Evolutionary conservation across 805 yeast genomes (phyloP).

Genomic region (Candida ipomoeae): DNA sequence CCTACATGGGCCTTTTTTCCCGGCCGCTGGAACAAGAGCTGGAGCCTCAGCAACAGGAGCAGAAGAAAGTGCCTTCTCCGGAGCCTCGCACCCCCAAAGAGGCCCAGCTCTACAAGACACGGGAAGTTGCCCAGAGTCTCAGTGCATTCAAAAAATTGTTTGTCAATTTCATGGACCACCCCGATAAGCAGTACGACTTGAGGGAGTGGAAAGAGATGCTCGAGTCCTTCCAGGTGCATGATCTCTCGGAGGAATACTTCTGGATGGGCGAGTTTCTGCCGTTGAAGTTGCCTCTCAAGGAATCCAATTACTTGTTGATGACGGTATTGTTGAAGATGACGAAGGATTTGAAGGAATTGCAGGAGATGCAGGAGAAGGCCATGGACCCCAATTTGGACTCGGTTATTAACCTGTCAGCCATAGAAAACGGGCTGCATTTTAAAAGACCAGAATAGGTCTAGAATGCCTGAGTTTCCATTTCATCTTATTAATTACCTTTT

Average conservation of each 20-base stretch:
- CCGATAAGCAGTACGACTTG: constrained; percentile 41
- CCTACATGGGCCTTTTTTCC: constrained; percentile 5
- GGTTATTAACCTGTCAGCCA: background rate
- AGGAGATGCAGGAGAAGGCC: constrained; percentile 1
- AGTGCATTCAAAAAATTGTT: constrained; percentile 1
- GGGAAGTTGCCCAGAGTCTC: background rate
- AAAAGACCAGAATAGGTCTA: no score
- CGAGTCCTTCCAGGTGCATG: constrained; percentile 24
- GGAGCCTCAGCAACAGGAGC: background rate
- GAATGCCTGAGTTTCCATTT: background rate
- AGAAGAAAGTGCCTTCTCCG: background rate
- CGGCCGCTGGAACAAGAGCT: background rate
- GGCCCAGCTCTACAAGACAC: background rate
- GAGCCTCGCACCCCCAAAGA: background rate
- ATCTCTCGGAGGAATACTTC: constrained; percentile 23
- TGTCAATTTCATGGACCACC: constrained; percentile 32
- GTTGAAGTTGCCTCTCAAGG: constrained; percentile 61
- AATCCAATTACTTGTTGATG: constrained; percentile 57
- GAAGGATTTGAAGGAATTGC: constrained; percentile 13
- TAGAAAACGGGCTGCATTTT: background rate
- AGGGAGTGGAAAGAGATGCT: constrained; percentile 50
- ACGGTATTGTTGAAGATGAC: constrained; percentile 28
- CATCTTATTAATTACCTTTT: no score
- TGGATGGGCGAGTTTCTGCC: constrained; percentile 74
- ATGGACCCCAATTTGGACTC: background rate